Percentiles rank a stretch among this genome's conserved stretches.
phyloP scores from a whole-genome alignment of 208 protist species.

The Leishmania mexicana region DNA sequence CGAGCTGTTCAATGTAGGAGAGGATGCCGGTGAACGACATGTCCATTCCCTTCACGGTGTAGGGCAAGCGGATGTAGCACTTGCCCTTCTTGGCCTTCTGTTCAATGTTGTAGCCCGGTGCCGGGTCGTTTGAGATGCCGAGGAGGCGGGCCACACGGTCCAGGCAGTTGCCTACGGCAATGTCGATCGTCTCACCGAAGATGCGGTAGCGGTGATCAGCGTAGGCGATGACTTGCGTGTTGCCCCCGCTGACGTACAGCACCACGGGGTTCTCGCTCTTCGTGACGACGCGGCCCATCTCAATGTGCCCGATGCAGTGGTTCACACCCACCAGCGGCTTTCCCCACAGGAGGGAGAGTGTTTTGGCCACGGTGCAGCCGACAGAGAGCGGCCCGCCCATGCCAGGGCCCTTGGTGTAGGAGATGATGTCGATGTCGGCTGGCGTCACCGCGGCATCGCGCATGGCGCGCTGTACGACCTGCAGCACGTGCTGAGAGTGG shows the following conservation, averaged over 20 bases:
- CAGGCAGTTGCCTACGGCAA: constrained; percentile 99
- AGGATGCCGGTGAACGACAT: constrained; percentile 97
- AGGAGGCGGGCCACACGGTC: constrained; percentile 97
- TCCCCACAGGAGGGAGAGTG: constrained; percentile 82
- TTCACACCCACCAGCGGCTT: constrained; percentile 98
- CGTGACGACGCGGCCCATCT: constrained; percentile 99
- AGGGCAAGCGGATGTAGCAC: constrained; percentile 96
- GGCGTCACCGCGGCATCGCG: constrained; percentile 81
- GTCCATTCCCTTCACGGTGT: constrained; percentile 98
- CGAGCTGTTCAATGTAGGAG: constrained; percentile 84
- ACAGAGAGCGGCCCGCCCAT: constrained; percentile 97
- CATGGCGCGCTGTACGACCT: constrained; percentile 94
- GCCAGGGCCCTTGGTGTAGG: constrained; percentile 97
- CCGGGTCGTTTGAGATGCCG: constrained; percentile 98
- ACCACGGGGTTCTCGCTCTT: constrained; percentile 96
- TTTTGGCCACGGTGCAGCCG: constrained; percentile 81
- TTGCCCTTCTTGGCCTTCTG: constrained; percentile 88
- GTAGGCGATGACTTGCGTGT: constrained; percentile 99
- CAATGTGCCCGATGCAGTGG: constrained; percentile 99
- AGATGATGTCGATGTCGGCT: constrained; percentile 93
- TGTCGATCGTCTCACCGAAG: constrained; percentile 99
- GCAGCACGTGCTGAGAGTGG: constrained; percentile 89
- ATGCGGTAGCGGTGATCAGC: constrained; percentile 97
- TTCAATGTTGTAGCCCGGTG: constrained; percentile 99
- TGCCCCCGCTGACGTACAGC: constrained; percentile 99